Conservation (phyloP, 2,329 filamentous ascomycete genomes). For the Fusarium pilosicola region DNA sequence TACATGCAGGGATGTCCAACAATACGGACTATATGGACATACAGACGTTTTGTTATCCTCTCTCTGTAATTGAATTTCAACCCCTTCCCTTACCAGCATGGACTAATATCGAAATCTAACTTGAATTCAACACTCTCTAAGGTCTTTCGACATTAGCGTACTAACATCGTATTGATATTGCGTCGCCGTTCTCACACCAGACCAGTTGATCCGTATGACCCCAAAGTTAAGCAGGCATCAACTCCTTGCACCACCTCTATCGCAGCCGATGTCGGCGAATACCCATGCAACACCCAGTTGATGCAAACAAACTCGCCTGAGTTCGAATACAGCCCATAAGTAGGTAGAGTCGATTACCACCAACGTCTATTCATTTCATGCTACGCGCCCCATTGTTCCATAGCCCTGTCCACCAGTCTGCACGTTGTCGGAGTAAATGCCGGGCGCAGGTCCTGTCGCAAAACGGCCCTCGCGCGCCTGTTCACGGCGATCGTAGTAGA, state of each 20-base stretch:
- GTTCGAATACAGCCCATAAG: not conserved
- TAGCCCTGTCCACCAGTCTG: slow-evolving; percentile 77
- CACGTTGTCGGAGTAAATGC: slow-evolving; percentile 78
- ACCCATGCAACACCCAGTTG: not conserved
- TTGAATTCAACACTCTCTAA: not conserved
- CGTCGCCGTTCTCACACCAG: not conserved
- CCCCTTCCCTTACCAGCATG: not conserved
- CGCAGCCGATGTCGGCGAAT: not conserved
- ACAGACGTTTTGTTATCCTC: slow-evolving; percentile 6
- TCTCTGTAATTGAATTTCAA: slow-evolving; percentile 11
- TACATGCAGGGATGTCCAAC: not conserved
- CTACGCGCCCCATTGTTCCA: slow-evolving; percentile 58
- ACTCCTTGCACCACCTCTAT: not conserved
- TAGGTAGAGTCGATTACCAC: not conserved
- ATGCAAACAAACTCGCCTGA: not conserved
- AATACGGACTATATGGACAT: slow-evolving; percentile 3
- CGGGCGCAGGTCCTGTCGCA: slow-evolving; percentile 66
- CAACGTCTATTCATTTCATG: slow-evolving; percentile 3
- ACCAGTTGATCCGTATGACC: not conserved
- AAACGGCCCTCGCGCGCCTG: slow-evolving; percentile 67
- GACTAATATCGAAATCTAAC: not conserved
- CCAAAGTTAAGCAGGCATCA: not conserved
- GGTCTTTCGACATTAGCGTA: not conserved
- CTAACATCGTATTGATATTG: not conserved
- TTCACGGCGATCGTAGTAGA: slow-evolving; percentile 81